Evolutionary conservation across 2,329 filamentous ascomycete genomes (phyloP).

Genomic region (Coleophoma crateriformis): DNA sequence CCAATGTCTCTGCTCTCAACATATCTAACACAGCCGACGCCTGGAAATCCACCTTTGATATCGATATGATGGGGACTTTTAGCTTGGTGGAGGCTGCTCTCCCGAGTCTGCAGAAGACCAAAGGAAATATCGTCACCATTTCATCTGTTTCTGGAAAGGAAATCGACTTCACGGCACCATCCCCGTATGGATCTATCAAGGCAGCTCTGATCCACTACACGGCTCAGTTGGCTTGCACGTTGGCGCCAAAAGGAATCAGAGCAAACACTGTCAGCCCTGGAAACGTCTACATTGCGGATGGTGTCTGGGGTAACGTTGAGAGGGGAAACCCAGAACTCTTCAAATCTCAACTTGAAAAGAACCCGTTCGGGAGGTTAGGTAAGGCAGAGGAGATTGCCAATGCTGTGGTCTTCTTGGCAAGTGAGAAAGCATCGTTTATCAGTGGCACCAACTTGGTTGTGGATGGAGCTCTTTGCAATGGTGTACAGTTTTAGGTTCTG

Average conservation of each 20-base stretch:
- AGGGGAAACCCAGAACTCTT: conserved; percentile 24
- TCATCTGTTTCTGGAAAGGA: conserved; percentile 29
- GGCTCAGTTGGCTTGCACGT: conserved; percentile 25
- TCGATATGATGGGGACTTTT: conserved; percentile 29
- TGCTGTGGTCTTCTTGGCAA: conserved; percentile 6
- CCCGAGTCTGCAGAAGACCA: conserved; percentile 27
- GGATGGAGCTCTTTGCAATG: conserved; percentile 7
- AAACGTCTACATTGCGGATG: conserved; percentile 31
- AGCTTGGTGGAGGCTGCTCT: conserved; percentile 24
- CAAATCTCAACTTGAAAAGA: conserved; percentile 11
- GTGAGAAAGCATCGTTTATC: conserved; percentile 5
- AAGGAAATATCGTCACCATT: conserved; percentile 29
- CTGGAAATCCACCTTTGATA: conserved; percentile 24
- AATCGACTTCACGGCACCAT: conserved; percentile 30
- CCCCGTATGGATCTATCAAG: conserved; percentile 30
- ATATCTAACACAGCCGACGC: conserved; percentile 19
- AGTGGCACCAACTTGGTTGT: conserved; percentile 7
- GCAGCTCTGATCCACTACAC: conserved; percentile 31
- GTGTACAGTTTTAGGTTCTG: conserved; percentile 5
- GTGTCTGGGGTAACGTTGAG: conserved; percentile 29
- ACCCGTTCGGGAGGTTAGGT: conserved; percentile 7
- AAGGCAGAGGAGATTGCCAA: conserved; percentile 8
- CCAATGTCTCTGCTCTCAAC: conserved; percentile 23
- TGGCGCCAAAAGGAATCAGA: conserved; percentile 28
- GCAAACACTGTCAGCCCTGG: conserved; percentile 30